Evolutionary conservation across 495 filamentous ascomycete genomes (phyloP).

Genomic region (Talaromyces nanjingensis): DNA sequence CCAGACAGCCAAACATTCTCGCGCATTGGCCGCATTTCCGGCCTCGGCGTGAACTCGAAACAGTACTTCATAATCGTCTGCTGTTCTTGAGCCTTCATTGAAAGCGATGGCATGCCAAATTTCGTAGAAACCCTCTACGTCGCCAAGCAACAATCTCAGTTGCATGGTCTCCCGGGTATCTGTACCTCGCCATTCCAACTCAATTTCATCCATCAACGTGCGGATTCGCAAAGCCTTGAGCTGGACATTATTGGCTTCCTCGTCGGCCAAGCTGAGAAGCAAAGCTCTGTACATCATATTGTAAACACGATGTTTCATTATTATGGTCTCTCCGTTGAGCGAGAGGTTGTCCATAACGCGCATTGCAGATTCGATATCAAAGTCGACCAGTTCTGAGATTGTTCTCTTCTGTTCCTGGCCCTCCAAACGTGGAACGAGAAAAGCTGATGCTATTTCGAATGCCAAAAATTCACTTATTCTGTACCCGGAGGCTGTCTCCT

Average conservation of each 20-base stretch:
- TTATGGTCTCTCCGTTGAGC: conserved; percentile 36
- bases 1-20: conserved; percentile 42
- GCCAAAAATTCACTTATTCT: conserved; percentile 28
- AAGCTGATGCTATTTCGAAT: conserved; percentile 25
- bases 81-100: conserved; percentile 40
- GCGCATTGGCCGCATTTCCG: conserved; percentile 35
- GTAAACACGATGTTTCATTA: conserved; percentile 29
- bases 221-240: conserved; percentile 4
- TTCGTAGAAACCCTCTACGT: conserved; percentile 55
- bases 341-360: conserved; percentile 40
- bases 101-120: conserved; percentile 52
- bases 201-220: neutral
- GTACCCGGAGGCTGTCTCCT: conserved; percentile 25
- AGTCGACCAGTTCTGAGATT: conserved; percentile 14
- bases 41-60: conserved; percentile 45
- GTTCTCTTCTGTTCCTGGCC: conserved; percentile 5
- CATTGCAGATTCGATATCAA: conserved; percentile 32
- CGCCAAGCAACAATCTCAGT: conserved; percentile 12
- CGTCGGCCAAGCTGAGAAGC: neutral
- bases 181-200: neutral
- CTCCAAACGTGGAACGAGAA: conserved; percentile 24
- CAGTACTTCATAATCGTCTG: conserved; percentile 48
- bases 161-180: conserved; percentile 13
- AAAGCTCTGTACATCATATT: conserved; percentile 32
- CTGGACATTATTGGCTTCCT: neutral